Evolutionary conservation across 2,329 filamentous ascomycete genomes (phyloP).

Genomic region (Penicillium capsulatum): DNA sequence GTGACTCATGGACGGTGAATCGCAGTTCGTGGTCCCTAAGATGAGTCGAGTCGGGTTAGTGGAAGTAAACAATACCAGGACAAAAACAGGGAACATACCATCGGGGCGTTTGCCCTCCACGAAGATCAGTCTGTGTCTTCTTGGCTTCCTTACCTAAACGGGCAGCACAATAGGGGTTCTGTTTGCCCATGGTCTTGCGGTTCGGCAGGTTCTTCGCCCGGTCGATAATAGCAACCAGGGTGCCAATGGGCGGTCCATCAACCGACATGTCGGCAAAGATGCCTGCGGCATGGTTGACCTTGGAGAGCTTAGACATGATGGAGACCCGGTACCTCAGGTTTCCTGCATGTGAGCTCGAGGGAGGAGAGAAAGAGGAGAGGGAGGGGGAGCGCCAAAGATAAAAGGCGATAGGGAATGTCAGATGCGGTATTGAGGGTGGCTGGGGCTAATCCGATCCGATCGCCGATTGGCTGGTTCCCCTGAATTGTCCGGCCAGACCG

Average conservation of each 20-base stretch:
- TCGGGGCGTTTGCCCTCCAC: conserved; percentile 90
- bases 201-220: conserved; percentile 96
- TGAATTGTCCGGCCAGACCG: conserved; percentile 14
- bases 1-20: conserved; percentile 91
- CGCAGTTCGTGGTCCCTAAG: conserved; percentile 93
- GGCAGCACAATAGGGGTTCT: conserved; percentile 94
- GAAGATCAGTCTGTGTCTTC: conserved; percentile 89
- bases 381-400: not conserved
- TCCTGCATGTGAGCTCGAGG: conserved; percentile 1
- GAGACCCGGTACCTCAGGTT: not conserved
- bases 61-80: not conserved
- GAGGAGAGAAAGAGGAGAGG: not conserved
- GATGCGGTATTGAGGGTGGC: conserved; percentile 22
- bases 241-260: conserved; percentile 90
- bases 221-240: conserved; percentile 86
- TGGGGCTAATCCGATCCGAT: conserved; percentile 9
- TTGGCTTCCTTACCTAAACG: conserved; percentile 93
- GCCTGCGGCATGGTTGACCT: conserved; percentile 75
- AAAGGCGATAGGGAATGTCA: conserved; percentile 13
- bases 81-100: conserved; percentile 57
- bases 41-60: conserved; percentile 1
- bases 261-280: conserved; percentile 93
- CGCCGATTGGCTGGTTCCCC: conserved; percentile 19
- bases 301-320: conserved; percentile 48
- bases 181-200: conserved; percentile 94